Evolutionary conservation across 495 filamentous ascomycete species (phyloP).

Genomic region (Podospora anserina): DNA sequence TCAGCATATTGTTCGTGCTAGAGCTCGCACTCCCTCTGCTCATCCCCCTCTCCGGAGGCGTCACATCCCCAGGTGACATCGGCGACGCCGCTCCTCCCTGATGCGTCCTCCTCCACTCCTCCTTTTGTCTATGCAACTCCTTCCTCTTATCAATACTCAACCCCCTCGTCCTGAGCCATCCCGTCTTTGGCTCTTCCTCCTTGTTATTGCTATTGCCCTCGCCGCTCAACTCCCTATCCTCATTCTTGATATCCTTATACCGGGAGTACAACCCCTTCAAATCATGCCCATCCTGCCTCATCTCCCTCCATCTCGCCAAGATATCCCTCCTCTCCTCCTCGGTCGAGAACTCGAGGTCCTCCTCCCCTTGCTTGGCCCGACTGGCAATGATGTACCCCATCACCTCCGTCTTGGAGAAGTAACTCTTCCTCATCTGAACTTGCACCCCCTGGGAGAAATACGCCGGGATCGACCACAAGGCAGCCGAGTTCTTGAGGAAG

Average conservation of each 20-base stretch:
- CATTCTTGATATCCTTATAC: constrained; percentile 33
- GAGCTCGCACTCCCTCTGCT: constrained; percentile 18
- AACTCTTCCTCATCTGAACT: constrained; percentile 64
- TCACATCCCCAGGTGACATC: background rate
- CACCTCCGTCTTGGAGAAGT: constrained; percentile 58
- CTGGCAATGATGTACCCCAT: constrained; percentile 67
- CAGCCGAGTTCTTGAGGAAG: constrained; percentile 66
- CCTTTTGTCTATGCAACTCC: constrained; percentile 14
- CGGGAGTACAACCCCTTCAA: constrained; percentile 44
- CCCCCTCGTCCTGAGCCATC: constrained; percentile 6
- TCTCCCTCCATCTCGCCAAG: constrained; percentile 53
- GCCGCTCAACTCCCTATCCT: constrained; percentile 30
- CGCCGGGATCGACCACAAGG: constrained; percentile 63
- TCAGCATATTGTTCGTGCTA: background rate
- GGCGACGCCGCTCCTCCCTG: background rate
- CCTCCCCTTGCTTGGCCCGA: constrained; percentile 66
- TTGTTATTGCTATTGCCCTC: constrained; percentile 10
- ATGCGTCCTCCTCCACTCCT: constrained; percentile 11
- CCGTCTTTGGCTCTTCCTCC: background rate
- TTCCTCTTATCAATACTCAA: background rate
- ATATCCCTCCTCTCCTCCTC: constrained; percentile 56
- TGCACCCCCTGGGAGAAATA: constrained; percentile 75
- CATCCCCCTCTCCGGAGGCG: constrained; percentile 4
- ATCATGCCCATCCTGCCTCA: constrained; percentile 41
- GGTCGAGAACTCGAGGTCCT: constrained; percentile 52